These are phyloP conservation scores for Solanum sejunctum DNA, from an alignment of 257 asterid species.

Conservation along the genomic window DNA sequence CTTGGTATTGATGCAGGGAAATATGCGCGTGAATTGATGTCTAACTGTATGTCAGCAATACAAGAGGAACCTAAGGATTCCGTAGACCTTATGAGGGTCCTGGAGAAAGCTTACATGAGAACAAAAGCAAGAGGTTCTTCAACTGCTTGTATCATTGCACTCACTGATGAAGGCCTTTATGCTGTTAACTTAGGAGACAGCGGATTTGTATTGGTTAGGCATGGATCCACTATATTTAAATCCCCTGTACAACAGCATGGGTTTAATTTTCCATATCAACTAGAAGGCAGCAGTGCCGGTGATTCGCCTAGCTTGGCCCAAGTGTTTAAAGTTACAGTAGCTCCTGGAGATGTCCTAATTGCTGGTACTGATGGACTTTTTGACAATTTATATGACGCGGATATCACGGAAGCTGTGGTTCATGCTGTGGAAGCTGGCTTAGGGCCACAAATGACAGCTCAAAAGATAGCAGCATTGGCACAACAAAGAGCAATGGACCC, in stretches of 20 bases:
- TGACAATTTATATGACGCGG: slow-evolving; percentile 2
- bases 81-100: background rate
- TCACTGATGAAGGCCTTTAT: background rate
- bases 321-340: slow-evolving; percentile 1
- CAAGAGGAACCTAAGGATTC: background rate
- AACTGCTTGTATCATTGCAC: background rate
- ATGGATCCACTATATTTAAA: background rate
- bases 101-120: background rate
- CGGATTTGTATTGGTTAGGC: slow-evolving; percentile 1
- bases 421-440: slow-evolving; percentile 2
- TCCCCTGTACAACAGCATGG: slow-evolving; percentile 2
- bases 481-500: slow-evolving; percentile 2
- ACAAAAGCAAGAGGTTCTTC: slow-evolving; percentile 7
- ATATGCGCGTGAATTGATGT: slow-evolving; percentile 3
- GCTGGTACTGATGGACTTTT: slow-evolving; percentile 7
- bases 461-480: slow-evolving; percentile 7
- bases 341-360: slow-evolving; percentile 3
- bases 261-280: slow-evolving; percentile 1
- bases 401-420: background rate
- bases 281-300: background rate
- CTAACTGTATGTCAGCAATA: background rate
- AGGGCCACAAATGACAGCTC: background rate
- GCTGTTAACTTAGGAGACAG: slow-evolving; percentile 9
- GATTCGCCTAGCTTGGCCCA: background rate
- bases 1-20: background rate